Evolutionary conservation across 176 grass and related monocot genomes (phyloP), one percentile per base, ranked within the genome.

Genomic region (Raddia guianensis): DNA sequence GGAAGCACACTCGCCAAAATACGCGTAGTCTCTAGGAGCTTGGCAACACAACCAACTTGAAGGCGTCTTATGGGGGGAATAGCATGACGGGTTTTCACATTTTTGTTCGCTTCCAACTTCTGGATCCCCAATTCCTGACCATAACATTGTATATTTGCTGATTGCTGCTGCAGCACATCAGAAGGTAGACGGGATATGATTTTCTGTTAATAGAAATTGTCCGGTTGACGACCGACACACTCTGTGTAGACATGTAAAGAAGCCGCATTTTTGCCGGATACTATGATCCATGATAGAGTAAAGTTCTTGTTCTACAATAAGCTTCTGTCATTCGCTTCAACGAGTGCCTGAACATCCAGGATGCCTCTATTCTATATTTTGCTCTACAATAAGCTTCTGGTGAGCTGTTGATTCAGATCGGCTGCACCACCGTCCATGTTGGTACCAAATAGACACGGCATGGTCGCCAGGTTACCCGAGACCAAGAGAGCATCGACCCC

Each of bases 1-100:
- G 84, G 70, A 99, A 95, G 73, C 84, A 88, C 49, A 68, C 86
- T 49, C 73, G 77, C 44, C 88, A 88, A 88, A 89, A 74, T 33
- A 59, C 90, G 14, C 92, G 86, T 50, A 83, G 88, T 61, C 62
- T 93, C 48, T 95, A 89, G 73, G 45, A 35, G 40, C 16, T 73
- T 11, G 40, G 12, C 6, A 44, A 20, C 19, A 51, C 13, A 49
- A 59, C 80, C 0, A 12, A 1, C 62, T 82, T 82, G 8, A 14
- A 50, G 12, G 27, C 20, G 48, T 37, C 33, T 13, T 53, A 50
- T 80, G 52, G 60, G 61, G 66, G 73, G 49, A 46, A 50, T 83
- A 88, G 81, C 44, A 60, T 21, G 53, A 27, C 20, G 9, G 11
- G 35, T 66, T 27, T 6, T 9, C 18, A 49, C 15, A 8, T 76